Percentiles rank a stretch among this genome's conserved stretches.
Conservation (phyloP, 225 moss, liverwort and hornwort species). For the Sphagnum tenellum region DNA sequence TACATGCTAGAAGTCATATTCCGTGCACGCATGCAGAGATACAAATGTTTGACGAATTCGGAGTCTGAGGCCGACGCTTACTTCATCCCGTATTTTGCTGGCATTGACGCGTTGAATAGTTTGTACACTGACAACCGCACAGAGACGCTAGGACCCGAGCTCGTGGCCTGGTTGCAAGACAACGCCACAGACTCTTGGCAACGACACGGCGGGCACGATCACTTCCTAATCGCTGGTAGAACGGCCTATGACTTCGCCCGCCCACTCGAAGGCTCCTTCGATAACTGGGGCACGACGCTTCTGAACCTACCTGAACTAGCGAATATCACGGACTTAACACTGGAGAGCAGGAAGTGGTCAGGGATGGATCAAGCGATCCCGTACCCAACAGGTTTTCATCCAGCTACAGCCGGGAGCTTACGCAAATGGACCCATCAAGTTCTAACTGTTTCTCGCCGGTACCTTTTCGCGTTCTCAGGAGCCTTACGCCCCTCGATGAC, state of each 20-base stretch:
- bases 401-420: conserved; percentile 35
- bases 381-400: conserved; percentile 81
- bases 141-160: conserved; percentile 37
- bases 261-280: not conserved
- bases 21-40: conserved; percentile 39
- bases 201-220: conserved; percentile 48
- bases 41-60: conserved; percentile 34
- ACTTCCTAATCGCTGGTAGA: conserved; percentile 67
- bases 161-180: conserved; percentile 50
- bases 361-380: conserved; percentile 62
- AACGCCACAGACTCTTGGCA: conserved; percentile 51
- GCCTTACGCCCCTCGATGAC: conserved; percentile 42
- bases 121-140: conserved; percentile 23
- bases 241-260: conserved; percentile 72
- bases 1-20: conserved; percentile 72
- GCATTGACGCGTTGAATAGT: conserved; percentile 46
- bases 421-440: conserved; percentile 52
- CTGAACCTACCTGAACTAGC: conserved; percentile 23
- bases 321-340: conserved; percentile 55
- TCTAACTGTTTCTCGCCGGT: conserved; percentile 29
- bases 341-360: conserved; percentile 44
- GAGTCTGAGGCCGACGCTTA: conserved; percentile 40
- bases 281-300: conserved; percentile 56
- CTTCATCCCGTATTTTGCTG: conserved; percentile 56
- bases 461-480: conserved; percentile 68